phyloP scores from a whole-genome alignment of 352 stramenopile species.

The Elongisporangium anandrum region DNA sequence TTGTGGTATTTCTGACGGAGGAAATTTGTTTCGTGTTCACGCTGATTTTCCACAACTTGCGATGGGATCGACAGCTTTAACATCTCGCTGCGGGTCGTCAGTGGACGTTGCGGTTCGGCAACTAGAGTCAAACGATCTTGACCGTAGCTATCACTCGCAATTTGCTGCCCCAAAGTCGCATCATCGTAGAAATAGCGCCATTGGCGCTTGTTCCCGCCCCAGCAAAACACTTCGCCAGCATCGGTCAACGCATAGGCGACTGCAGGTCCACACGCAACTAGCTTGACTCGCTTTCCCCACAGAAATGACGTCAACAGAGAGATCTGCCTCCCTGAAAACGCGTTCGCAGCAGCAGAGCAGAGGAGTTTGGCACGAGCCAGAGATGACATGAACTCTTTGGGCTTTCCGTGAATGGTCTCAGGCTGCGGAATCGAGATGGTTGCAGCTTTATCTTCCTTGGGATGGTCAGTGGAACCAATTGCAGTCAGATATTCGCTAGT shows the following conservation, averaged over 20 bases:
- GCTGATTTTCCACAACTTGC: slow-evolving; percentile 32
- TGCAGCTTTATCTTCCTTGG: neutral
- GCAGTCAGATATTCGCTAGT: neutral
- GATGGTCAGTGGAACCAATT: neutral
- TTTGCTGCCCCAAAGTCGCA: slow-evolving; percentile 5
- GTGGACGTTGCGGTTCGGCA: slow-evolving; percentile 7
- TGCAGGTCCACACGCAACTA: slow-evolving; percentile 40
- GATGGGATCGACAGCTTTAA: slow-evolving; percentile 47
- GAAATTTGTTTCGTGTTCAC: slow-evolving; percentile 22
- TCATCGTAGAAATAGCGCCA: slow-evolving; percentile 77
- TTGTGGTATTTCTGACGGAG: slow-evolving; percentile 46
- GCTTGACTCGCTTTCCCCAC: slow-evolving; percentile 61
- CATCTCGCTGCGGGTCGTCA: slow-evolving; percentile 63
- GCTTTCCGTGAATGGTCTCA: neutral
- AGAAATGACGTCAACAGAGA: slow-evolving; percentile 66
- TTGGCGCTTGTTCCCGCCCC: slow-evolving; percentile 61
- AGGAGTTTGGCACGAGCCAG: slow-evolving; percentile 25
- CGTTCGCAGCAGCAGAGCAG: slow-evolving; percentile 28
- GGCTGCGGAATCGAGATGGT: neutral
- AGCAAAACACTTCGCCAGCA: slow-evolving; percentile 67
- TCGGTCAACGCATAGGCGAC: slow-evolving; percentile 69
- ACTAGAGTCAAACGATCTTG: neutral
- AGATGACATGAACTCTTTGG: neutral
- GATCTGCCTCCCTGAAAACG: slow-evolving; percentile 48
- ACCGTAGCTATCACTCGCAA: neutral